Evolutionary conservation across 2,329 filamentous ascomycete genomes (phyloP), one percentile per base, ranked within the genome.

Genomic region (Apiospora pterosperma): DNA sequence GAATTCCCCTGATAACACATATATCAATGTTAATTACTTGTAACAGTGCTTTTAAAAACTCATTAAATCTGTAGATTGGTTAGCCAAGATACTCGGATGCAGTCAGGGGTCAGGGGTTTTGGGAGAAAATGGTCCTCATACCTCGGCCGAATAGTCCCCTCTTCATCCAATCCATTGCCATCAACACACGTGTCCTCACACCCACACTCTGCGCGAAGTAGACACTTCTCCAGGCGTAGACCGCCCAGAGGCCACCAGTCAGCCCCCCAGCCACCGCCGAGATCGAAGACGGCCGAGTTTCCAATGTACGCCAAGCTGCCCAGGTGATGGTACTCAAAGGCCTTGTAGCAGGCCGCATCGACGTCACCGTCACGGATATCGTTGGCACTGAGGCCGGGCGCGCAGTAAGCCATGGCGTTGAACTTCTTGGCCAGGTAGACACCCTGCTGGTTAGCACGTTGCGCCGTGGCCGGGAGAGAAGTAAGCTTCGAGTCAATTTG

Each of bases 141-240:
- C 95, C 96, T 89, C 96, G 86, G 70, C 96, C 96, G 81, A 99
- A 99, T 25, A 99, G 79, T 14, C 93, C 92, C 76, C 96, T 86
- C 87, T 98, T 99, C n/a, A 88, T 90, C 96, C 96, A 99, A 77
- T 99, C 96, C 96, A 99, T 97, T 21, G 93, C 93, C 78, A 99
- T 83, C 73, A 99, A 79, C 69, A 93, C 87, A 67, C 95, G 87
- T 31, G 96, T 99, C 70, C 96, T 84, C 66, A 98, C 85, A 78
- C 94, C 97, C 59, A 99, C 96, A 74, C 93, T 97, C 83, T 99
- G 93, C 14, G 96, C 93, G 81, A 99, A 99, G 79, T 99, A 99
- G 16, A 97, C 90, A 69, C 92, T 94, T 67, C 96, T 84, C 96
- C 96, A 99, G 38, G 97, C 87, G 77, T 99, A 99, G 60, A 98